Conservation (phyloP, 2,329 filamentous ascomycete species). For the Penicillium sclerotiorum region DNA sequence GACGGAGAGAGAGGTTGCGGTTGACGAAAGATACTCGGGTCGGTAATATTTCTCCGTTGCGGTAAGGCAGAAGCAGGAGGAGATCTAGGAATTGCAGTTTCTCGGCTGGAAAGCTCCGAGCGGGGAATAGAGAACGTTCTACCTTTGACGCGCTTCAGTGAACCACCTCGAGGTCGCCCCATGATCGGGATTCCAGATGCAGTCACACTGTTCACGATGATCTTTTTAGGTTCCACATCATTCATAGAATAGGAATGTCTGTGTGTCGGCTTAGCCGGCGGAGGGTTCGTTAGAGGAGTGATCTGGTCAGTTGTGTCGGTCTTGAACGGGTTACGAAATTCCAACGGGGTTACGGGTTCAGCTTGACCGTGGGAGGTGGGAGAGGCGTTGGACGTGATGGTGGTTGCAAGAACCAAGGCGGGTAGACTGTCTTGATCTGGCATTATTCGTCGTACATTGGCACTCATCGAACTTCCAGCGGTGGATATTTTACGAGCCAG, state of each 20-base stretch:
- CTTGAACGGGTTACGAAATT: constrained; percentile 39
- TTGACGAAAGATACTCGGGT: constrained; percentile 41
- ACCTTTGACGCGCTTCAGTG: constrained; percentile 32
- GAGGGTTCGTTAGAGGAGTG: constrained; percentile 6
- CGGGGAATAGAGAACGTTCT: constrained; percentile 35
- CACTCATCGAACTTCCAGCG: constrained; percentile 37
- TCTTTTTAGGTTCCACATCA: constrained; percentile 27
- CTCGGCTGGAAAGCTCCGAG: constrained; percentile 27
- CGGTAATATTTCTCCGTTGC: constrained; percentile 45
- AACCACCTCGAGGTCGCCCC: constrained; percentile 36
- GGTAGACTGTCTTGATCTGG: constrained; percentile 49
- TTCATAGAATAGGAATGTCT: constrained; percentile 22
- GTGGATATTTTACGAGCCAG: constrained; percentile 46
- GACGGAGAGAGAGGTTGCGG: constrained; percentile 36
- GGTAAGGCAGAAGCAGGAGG: constrained; percentile 24
- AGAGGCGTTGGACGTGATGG: constrained; percentile 32
- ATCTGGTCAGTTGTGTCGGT: constrained; percentile 4
- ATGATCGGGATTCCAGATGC: constrained; percentile 24
- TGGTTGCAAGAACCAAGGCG: constrained; percentile 52
- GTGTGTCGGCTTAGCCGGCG: constrained; percentile 15
- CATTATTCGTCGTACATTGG: constrained; percentile 47
- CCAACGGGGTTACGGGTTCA: constrained; percentile 23
- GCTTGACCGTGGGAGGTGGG: constrained; percentile 23
- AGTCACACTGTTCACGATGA: constrained; percentile 25
- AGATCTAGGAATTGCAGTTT: constrained; percentile 27